Evolutionary conservation across 495 filamentous ascomycete genomes (phyloP), one percentile per base, ranked within the genome.

Genomic region (Neurospora sp.): DNA sequence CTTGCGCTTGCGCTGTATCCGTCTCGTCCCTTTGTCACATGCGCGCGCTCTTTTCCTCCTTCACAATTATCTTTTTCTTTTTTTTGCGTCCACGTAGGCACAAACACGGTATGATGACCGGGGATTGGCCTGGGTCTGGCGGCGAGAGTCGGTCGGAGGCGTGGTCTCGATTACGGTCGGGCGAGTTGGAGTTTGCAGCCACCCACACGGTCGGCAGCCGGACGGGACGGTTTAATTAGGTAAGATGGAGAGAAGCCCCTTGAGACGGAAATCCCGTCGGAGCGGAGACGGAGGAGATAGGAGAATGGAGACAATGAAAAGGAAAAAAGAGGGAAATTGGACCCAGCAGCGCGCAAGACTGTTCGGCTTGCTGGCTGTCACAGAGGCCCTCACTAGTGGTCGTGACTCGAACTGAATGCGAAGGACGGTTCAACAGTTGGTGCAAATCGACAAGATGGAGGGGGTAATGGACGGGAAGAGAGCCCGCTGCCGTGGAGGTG

Each of bases 261-360:
- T 65, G 53, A 65, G 53, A 65, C 16, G 53, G 53, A 65, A 61
- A 65, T 65, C 53, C 53, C 53, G 53, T 35, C 53, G 53, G 53
- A 65, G 53, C 53, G 53, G 53, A 37, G 27, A 65, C 27, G 53
- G 53, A 65, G 14, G 14, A 61, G 53, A 61, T 35, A 35, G 22
- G 53, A 65, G 53, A 65, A 65, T 65, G 20, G 38, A 42, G 65
- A 37, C n/a, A 42, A 31, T 22, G 38, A 70, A 73, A 70, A 70
- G 44, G 61, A 61, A 71, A 35, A 69, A 68, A 65, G 39, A 75
- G 31, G 39, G 65, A 42, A 65, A 35, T 75, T 45, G 71, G 72
- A 77, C 73, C 76, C 76, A 77, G 74, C 76, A 75, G 75, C 75
- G 75, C 73, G 75, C 72, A 68, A 74, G 74, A 69, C 74, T 71